A percentile compares a stretch with the other conserved stretches of the same genome.
Conservation (phyloP, 805 yeast genomes). For the Candida xyloterini region DNA sequence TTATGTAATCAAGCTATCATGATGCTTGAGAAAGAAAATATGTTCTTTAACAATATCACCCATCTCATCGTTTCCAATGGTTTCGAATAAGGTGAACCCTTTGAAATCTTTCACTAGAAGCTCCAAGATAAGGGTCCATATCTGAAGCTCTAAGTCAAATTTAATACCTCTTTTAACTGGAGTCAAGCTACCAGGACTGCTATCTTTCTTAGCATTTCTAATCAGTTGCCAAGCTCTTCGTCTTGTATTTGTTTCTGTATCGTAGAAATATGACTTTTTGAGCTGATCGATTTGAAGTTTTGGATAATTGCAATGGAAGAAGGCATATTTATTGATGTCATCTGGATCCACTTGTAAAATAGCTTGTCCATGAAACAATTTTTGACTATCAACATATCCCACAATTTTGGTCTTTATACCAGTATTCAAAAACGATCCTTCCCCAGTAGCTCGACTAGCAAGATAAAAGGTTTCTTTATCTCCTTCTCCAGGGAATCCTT, state of each 20-base stretch:
- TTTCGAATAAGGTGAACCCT: conserved; percentile 25
- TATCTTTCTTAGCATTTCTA: conserved; percentile 30
- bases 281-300: conserved; percentile 26
- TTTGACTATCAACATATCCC: conserved; percentile 27
- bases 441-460: conserved; percentile 50
- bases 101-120: conserved; percentile 25
- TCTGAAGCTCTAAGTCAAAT: conserved; percentile 27
- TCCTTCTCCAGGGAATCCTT: conserved; percentile 76
- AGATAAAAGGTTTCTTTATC: conserved; percentile 76
- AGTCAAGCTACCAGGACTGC: conserved; percentile 21
- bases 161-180: conserved; percentile 19
- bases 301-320: conserved; percentile 34
- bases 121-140: conserved; percentile 27
- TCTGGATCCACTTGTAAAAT: conserved; percentile 32
- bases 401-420: conserved; percentile 31
- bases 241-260: conserved; percentile 15
- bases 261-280: conserved; percentile 19
- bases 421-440: conserved; percentile 27
- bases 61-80: conserved; percentile 27
- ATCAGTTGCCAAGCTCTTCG: conserved; percentile 29
- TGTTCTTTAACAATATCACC: conserved; percentile 22
- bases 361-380: conserved; percentile 30
- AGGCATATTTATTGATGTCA: conserved; percentile 22
- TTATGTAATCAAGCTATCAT: conserved; percentile 15
- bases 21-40: conserved; percentile 17